Evolutionary conservation across 2,329 filamentous ascomycete genomes (phyloP), one percentile per base, ranked within the genome.

Genomic region (Zymoseptoria ardabiliae): DNA sequence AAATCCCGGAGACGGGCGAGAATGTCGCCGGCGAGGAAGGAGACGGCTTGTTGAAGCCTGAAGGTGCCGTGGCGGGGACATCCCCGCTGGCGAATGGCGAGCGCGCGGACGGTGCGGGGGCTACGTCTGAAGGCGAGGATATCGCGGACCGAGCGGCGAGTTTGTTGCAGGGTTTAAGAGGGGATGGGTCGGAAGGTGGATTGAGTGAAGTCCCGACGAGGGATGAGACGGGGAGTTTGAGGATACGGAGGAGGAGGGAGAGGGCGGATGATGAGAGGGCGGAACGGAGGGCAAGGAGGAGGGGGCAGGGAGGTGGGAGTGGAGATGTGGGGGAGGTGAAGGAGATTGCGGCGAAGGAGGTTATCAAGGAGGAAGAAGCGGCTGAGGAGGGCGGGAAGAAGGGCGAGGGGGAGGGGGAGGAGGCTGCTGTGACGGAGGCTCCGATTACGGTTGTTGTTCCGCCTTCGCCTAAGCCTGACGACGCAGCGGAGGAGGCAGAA

Each of bases 101-200:
- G 49, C 20, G 51, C 28, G 59, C 58, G 77, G 54, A 70, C 74
- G 53, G 78, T 20, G 51, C 51, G 11, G 61, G 65, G 51, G 63
- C 70, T 23, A 65, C 73, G 5, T 68, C 65, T 58, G 80, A 82
- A 58, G 78, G 79, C 50, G 81, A 92, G 73, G 91, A 96, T 64
- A 85, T 97, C 25, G 92, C 91, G 2, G 88, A 92, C 66, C 85
- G 91, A 56, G 92, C 93, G 2, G 91, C 91, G 1, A 84, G 87
- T 64, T 78, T 97, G 72, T 79, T 97, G 28, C 89, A 96, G 70
- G 91, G 91, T 52, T 87, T 97, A 74, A 84, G 91, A 60, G 81
- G 85, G 50, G 84, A 84, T 50, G 83, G 72, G 23, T 45, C 35
- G 5, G 35, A 45, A 4, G 75, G 19, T 17, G 50, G 28, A 8